Percentiles rank a stretch among this genome's conserved stretches.
Evolutionary conservation across 2,329 filamentous ascomycete species (phyloP).

Genomic region (Trichophyton equinum): DNA sequence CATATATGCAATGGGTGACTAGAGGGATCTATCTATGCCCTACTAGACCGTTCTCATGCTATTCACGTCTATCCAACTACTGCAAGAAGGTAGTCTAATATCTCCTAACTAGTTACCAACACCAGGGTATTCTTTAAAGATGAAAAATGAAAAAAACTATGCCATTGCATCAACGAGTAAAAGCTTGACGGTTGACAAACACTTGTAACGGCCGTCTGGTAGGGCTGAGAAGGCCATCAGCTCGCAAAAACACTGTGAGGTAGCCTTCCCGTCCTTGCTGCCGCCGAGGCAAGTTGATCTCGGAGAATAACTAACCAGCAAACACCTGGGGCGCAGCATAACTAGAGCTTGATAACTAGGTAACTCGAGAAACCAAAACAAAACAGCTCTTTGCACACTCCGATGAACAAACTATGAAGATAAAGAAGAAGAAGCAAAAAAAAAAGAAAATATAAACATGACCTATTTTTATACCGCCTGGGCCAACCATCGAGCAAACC

Average conservation of each 20-base stretch:
- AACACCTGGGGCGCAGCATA: not conserved
- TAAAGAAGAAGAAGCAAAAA: too few relatives aligned
- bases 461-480: conserved; percentile 2
- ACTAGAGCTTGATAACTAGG: not conserved
- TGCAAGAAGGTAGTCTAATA: not conserved
- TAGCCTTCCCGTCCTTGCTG: not conserved
- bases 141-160: not conserved
- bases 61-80: not conserved
- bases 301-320: conserved; percentile 1
- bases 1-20: too few relatives aligned
- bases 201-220: not conserved
- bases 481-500: not conserved
- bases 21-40: too few relatives aligned
- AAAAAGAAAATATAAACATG: not conserved
- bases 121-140: too few relatives aligned
- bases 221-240: not conserved
- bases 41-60: not conserved
- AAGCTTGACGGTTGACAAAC: not conserved
- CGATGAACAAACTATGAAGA: not conserved
- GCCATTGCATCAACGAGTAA: not conserved
- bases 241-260: not conserved
- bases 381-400: not conserved
- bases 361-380: too few relatives aligned
- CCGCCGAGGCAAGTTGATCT: not conserved
- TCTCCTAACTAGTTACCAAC: too few relatives aligned